Base-by-base conservation (phyloP, 148 eudicot genomes). In the Fallopia convolvulus region DNA sequence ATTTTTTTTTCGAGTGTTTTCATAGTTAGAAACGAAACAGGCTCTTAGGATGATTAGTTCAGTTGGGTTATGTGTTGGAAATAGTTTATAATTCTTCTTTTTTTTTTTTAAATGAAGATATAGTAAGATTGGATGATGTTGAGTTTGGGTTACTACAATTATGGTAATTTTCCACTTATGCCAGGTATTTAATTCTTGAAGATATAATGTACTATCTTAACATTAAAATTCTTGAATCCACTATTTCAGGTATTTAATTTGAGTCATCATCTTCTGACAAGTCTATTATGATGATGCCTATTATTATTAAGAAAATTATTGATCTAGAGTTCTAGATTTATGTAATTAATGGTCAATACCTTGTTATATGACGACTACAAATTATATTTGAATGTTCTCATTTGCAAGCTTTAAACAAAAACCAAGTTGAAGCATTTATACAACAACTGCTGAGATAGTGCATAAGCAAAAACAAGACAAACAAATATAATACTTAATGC, bases 361-460 rank as follows among this genome's bases (percentile, higher is more conserved):
- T 1, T 63, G 18, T 12, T 21, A 30, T 30, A 32, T 63, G 7
- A 63, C 39, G 7, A 63, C 39, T 32, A 68, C 72, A 68, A 0
- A 33, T 68, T 36, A 17, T 32, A 33, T 33, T 36, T 68, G 72
- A 36, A 68, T 68, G 72, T 68, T 68, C 39, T 46, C 46, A 68
- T 68, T 68, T 68, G 20, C 20, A 68, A 68, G 11, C 2, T 1
- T 68, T 68, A 15, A 36, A 68, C 0, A 63, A 32, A 6, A 36
- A 68, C 0, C 44, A 68, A 68, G 72, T 68, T 68, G 72, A 68
- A 68, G 42, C 72, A 17, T 36, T 33, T 68, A 39, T 68, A 68
- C 44, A 68, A 36, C 44, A 68, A 68, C 18, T 68, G 72, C 72
- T 68, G 72, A 68, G 44, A 39, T 68, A 68, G 72, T 68, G 72